Base-by-base conservation (phyloP, 257 asterid genomes). In the Gentiana macrophylla region DNA sequence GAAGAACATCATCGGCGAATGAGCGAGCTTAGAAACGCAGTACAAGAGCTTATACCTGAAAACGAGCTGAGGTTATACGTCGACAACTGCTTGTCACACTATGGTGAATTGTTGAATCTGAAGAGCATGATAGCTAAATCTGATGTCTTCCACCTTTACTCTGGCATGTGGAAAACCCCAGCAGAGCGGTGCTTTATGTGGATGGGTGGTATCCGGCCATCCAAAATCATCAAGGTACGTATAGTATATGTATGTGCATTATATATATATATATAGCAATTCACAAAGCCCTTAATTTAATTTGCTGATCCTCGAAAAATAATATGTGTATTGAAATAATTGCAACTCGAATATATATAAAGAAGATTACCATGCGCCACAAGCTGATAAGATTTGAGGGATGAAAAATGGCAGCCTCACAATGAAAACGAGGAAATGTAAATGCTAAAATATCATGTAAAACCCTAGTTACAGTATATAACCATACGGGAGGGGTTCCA, bases 131-230 rank as follows among this genome's bases (percentile, higher is more conserved):
- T 80, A 1, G 81, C 78, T 0, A 90, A 80, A 54, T 53, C 82
- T 24, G 94, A 86, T 12, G 85, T 84, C 2, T 82, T 89, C 64
- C 96, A 91, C 73, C 72, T 86, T 2, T 55, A 84, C 62, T 82
- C 95, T 53, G 98, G 98, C 73, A 71, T 63, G 65, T 91, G 96
- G 94, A 86, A 77, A 66, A 79, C 98, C 33, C 98, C 98, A 3
- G 95, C 94, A 0, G 98, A 91, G 63, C 77, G 98, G 0, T 87
- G 95, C 71, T 86, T 84, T 76, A 67, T 86, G 75, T 91, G 98
- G 98, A 56, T 91, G 8, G 98, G 98, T 0, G 98, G 83, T 46
- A 80, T 87, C 72, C 86, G 96, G 11, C 96, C 98, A 2, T 86
- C 98, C 0, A 83, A 84, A 51, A 60, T 91, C 76, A 80, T 87